Base-by-base conservation (phyloP, 768 basidiomycete species). In the Cystobasidiopsis lactophilus region DNA sequence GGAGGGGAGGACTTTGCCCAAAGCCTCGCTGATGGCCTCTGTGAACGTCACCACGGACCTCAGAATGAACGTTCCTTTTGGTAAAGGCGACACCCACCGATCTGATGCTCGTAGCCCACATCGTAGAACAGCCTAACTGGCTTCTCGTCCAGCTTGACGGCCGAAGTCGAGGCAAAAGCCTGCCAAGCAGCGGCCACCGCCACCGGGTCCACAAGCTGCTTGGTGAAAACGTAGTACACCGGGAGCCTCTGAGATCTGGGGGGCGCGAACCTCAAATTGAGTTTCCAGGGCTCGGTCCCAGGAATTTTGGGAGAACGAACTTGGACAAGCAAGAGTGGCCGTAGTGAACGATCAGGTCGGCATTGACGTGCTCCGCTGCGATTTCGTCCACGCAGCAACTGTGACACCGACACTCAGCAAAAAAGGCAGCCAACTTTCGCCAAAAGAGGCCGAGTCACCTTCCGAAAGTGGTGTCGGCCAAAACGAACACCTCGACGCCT, bases 391-490 rank as follows among this genome's bases (percentile, higher is more conserved):
- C 85, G 64, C 93, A 96, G 62, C 93, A 98, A 61, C 89, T 88
- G 61, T n/a, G n/a, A 18, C 16, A 4, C 40, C 18, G 26, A 49
- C 40, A 58, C 44, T 58, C 54, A 41, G 55, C 62, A 31, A n/a
- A n/a, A n/a, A n/a, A n/a, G n/a, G n/a, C n/a, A n/a, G n/a, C n/a
- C 35, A 24, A 30, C 23, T 5, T 24, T 3, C 13, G 52, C 5
- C n/a, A 18, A 5, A 56, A 40, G 52, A 26, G 45, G 40, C 24
- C 35, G 14, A 24, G 76, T 41, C 69, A 77, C 89, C 83, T 89
- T 68, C 89, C 93, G 66, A 95, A 95, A 3, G 89, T 91, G 21
- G 89, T 95, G 67, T 98, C 91, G 13, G 89, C 91, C n/a, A 95
- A 73, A 3, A 93, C 80, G 64, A 85, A 91, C 23, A 85, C 69